Percentiles rank a stretch among this genome's conserved stretches.
These are phyloP conservation scores for Echium plantagineum DNA, from an alignment of 257 asterid genomes.

Conservation along the genomic window DNA sequence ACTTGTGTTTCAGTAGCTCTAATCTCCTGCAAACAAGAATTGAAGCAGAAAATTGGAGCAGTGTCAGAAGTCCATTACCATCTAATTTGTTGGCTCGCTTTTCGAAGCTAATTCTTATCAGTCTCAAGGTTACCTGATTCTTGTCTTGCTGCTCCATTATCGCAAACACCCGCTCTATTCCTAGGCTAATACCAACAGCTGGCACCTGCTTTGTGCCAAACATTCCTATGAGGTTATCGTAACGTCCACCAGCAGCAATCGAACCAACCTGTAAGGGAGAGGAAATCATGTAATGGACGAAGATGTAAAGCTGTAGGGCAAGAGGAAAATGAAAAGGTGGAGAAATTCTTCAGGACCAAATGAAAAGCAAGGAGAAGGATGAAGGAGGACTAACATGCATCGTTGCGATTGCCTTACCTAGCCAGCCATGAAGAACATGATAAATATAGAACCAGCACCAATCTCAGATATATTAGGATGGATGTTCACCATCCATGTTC, in stretches of 20 bases:
- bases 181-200: conserved; percentile 89
- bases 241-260: conserved; percentile 96
- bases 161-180: conserved; percentile 83
- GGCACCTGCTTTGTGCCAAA: conserved; percentile 87
- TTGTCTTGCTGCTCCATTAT: conserved; percentile 77
- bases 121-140: conserved; percentile 37
- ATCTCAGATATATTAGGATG: background rate
- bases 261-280: conserved; percentile 66
- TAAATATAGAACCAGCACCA: background rate
- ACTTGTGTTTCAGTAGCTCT: conserved; percentile 83
- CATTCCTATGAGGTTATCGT: conserved; percentile 80
- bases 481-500: background rate
- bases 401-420: too few relatives aligned
- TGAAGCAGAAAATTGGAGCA: background rate
- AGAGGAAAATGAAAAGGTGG: background rate
- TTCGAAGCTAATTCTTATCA: background rate
- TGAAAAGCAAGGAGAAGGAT: background rate
- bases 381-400: background rate
- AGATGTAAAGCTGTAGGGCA: background rate
- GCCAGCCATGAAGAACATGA: background rate
- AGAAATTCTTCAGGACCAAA: background rate
- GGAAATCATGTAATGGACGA: background rate
- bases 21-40: conserved; percentile 31
- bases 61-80: background rate
- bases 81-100: background rate